phyloP scores from a whole-genome alignment of 257 asterid species.

The Lavandula angustifolia region DNA sequence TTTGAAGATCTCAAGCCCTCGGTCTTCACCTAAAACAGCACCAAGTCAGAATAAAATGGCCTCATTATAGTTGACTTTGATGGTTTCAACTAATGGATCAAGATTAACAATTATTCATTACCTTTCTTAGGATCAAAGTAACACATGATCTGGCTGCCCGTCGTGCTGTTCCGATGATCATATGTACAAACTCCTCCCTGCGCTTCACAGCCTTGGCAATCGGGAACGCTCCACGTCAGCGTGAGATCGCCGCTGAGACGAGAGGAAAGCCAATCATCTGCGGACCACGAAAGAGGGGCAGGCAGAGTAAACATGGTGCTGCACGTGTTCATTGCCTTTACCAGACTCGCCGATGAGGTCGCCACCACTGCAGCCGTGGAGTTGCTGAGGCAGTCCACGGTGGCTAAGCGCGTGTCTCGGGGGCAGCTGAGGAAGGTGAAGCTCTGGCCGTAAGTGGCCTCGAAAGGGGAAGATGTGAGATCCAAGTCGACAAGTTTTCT shows the following conservation, averaged over 20 bases:
- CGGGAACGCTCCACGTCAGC: constrained; percentile 47
- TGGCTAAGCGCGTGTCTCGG: constrained; percentile 22
- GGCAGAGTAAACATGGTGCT: constrained; percentile 31
- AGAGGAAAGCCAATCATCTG: constrained; percentile 32
- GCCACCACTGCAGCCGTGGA: constrained; percentile 50
- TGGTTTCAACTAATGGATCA: constrained; percentile 1
- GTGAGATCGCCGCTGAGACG: constrained; percentile 19
- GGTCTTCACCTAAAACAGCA: constrained; percentile 26
- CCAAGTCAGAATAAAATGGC: no score
- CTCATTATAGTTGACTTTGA: constrained; percentile 18
- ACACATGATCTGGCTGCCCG: constrained; percentile 30
- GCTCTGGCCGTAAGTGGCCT: constrained; percentile 31
- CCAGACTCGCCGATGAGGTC: constrained; percentile 39
- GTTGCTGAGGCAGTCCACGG: constrained; percentile 62
- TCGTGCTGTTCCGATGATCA: constrained; percentile 28
- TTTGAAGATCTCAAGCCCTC: constrained; percentile 38
- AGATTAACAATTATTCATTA: constrained; percentile 9
- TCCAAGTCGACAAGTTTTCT: constrained; percentile 44
- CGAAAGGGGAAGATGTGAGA: constrained; percentile 58
- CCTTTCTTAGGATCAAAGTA: constrained; percentile 30
- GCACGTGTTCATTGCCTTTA: constrained; percentile 44
- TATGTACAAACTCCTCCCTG: constrained; percentile 48
- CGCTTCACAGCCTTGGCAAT: constrained; percentile 45
- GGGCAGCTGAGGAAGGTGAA: constrained; percentile 70
- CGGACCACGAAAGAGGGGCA: constrained; percentile 36